A percentile compares a stretch with the other conserved stretches of the same genome.
These are phyloP conservation scores for Eremochloa ophiuroides DNA, from an alignment of 176 grass and related monocot genomes.

Conservation along the genomic window DNA sequence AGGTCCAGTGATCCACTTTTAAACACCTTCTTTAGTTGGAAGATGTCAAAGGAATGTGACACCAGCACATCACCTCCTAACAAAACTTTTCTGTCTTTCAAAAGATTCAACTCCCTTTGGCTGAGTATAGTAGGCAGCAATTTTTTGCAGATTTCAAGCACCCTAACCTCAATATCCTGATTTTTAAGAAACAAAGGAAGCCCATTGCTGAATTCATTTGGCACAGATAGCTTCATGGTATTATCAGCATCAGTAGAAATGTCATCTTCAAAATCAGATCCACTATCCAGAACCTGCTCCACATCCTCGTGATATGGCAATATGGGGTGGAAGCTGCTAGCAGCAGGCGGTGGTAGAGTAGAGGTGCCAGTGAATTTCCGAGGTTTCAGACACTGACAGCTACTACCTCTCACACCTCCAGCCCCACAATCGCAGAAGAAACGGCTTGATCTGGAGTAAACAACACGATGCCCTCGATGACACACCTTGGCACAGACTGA, in stretches of 20 bases:
- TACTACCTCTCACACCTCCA: constrained; percentile 86
- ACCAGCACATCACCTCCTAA: constrained; percentile 71
- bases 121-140: constrained; percentile 70
- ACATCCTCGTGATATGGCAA: constrained; percentile 68
- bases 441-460: constrained; percentile 94
- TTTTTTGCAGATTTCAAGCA: constrained; percentile 84
- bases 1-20: constrained; percentile 94
- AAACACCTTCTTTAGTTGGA: constrained; percentile 92
- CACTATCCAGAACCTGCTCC: constrained; percentile 72
- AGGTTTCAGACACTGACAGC: constrained; percentile 94
- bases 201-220: constrained; percentile 64
- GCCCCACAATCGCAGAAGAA: constrained; percentile 99
- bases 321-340: constrained; percentile 59
- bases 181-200: constrained; percentile 61
- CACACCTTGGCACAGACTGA: constrained; percentile 94
- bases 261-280: constrained; percentile 98
- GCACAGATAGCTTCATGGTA: constrained; percentile 68
- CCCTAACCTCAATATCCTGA: constrained; percentile 67
- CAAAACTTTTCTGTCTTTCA: constrained; percentile 79
- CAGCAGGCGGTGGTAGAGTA: constrained; percentile 18
- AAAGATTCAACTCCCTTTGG: constrained; percentile 72
- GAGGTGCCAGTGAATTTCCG: constrained; percentile 69
- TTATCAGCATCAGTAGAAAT: constrained; percentile 54
- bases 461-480: constrained; percentile 89
- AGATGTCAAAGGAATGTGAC: constrained; percentile 55